Conservation (phyloP, 768 basidiomycete species). For the Suillus decipiens region DNA sequence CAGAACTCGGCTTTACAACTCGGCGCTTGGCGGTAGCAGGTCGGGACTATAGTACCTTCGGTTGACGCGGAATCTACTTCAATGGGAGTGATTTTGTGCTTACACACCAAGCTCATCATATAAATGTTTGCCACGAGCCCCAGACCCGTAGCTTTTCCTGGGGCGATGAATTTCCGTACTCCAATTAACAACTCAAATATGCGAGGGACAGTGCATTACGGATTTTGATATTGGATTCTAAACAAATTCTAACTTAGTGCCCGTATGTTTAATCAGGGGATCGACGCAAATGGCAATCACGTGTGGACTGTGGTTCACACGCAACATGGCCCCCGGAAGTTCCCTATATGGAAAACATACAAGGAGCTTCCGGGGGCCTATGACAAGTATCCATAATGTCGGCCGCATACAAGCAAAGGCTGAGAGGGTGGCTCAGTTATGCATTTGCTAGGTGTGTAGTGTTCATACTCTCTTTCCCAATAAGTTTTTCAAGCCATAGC, state of each 20-base stretch:
- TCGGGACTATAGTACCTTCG: not conserved
- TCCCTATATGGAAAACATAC: too few relatives aligned
- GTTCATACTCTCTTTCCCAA: not conserved
- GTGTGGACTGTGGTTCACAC: too few relatives aligned
- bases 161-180: not conserved
- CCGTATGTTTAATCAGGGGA: not conserved
- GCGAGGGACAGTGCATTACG: not conserved
- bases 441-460: slow-evolving; percentile 72
- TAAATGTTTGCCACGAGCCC: not conserved
- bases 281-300: too few relatives aligned
- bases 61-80: not conserved
- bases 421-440: slow-evolving; percentile 82
- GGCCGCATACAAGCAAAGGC: slow-evolving; percentile 27
- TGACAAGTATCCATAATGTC: not conserved
- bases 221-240: not conserved
- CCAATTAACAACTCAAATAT: not conserved
- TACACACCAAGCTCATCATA: not conserved
- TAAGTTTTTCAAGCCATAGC: not conserved
- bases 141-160: not conserved
- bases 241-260: not conserved
- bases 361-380: too few relatives aligned
- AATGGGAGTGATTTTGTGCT: not conserved
- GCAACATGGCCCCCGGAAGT: too few relatives aligned
- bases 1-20: not conserved
- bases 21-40: not conserved